A percentile compares a stretch with the other conserved stretches of the same genome.
Evolutionary conservation across 2,329 filamentous ascomycete genomes (phyloP).

Genomic region (Penicillium sp.): DNA sequence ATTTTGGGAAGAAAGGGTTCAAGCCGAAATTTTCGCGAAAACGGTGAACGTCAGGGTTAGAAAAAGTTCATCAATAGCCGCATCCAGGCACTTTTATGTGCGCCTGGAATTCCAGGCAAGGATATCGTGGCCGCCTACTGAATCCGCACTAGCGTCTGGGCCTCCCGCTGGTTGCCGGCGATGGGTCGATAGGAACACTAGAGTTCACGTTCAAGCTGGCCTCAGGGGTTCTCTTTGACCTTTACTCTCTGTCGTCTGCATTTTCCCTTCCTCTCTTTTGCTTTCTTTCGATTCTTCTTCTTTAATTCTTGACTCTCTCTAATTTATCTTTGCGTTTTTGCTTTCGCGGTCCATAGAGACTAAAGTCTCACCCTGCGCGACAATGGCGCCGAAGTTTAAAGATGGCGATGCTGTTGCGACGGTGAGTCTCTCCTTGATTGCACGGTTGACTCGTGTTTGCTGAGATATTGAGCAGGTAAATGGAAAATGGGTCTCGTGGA

Average conservation of each 20-base stretch:
- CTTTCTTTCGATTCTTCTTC: constrained; percentile 30
- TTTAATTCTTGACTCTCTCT: constrained; percentile 30
- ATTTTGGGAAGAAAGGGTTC: not conserved
- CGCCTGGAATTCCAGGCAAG: constrained; percentile 24
- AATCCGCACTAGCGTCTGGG: constrained; percentile 24
- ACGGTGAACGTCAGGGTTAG: not conserved
- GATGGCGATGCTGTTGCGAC: constrained; percentile 67
- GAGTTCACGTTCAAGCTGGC: constrained; percentile 28
- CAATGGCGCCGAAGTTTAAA: constrained; percentile 66
- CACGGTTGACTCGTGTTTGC: constrained; percentile 25
- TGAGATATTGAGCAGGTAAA: constrained; percentile 61
- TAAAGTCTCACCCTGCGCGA: constrained; percentile 30
- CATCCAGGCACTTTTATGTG: constrained; percentile 19
- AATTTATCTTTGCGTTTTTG: constrained; percentile 28
- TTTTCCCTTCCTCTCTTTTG: constrained; percentile 24
- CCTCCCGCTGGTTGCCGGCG: constrained; percentile 24
- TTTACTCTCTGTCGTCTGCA: constrained; percentile 27
- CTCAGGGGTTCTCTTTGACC: constrained; percentile 33
- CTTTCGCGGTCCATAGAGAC: constrained; percentile 20
- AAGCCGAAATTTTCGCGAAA: not conserved
- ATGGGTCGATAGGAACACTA: constrained; percentile 6
- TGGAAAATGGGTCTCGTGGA: constrained; percentile 88
- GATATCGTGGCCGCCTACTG: constrained; percentile 24
- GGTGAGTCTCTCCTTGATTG: constrained; percentile 47
- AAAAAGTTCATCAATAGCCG: constrained; percentile 41